These are phyloP conservation scores for Suhomyces kunorum DNA, from an alignment of 1,139 yeast genomes.

Conservation along the genomic window DNA sequence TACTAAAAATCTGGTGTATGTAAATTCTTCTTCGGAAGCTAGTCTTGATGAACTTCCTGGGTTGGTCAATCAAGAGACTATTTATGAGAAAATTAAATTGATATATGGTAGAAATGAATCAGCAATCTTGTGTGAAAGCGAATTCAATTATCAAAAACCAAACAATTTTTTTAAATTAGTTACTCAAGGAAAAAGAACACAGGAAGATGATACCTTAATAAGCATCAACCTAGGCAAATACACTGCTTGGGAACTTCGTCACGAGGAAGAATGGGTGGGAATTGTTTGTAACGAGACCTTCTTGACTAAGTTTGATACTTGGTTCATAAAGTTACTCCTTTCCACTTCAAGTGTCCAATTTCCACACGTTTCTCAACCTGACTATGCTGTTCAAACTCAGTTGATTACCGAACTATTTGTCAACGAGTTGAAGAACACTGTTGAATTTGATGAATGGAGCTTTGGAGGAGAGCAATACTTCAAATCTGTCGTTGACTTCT, in stretches of 20 bases:
- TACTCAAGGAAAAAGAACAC: not conserved
- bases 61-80: constrained; percentile 19
- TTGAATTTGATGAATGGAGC: constrained; percentile 51
- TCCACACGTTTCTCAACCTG: constrained; percentile 9
- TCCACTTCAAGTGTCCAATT: constrained; percentile 19
- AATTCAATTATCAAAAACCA: constrained; percentile 12
- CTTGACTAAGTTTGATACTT: constrained; percentile 30
- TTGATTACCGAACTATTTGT: constrained; percentile 38
- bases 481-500: constrained; percentile 43
- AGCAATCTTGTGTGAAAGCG: constrained; percentile 13
- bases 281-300: constrained; percentile 29
- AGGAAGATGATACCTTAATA: constrained; percentile 1
- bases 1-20: constrained; percentile 10
- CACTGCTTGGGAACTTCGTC: constrained; percentile 14
- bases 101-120: constrained; percentile 31
- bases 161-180: constrained; percentile 4
- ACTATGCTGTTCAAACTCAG: constrained; percentile 15
- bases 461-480: constrained; percentile 46
- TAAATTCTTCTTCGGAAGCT: constrained; percentile 9
- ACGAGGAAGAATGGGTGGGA: constrained; percentile 26
- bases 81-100: constrained; percentile 34
- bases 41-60: constrained; percentile 8
- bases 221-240: constrained; percentile 6
- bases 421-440: constrained; percentile 47
- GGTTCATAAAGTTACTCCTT: constrained; percentile 36